phyloP scores from a whole-genome alignment of 1,284 basidiomycete genomes.

The Malassezia psittaci region DNA sequence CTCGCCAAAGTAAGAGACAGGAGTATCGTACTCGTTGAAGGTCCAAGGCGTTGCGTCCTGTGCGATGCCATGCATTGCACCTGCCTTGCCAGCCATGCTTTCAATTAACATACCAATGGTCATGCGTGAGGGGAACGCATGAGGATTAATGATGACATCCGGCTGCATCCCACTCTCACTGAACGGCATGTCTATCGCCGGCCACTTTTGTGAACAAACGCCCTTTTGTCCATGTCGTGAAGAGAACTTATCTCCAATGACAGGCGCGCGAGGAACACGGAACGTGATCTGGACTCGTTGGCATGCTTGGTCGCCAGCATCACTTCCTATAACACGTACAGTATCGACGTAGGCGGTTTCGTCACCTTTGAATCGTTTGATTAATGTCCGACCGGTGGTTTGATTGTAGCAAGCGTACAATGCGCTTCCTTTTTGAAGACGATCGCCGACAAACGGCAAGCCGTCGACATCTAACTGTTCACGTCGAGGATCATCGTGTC shows the following conservation, averaged over 20 bases:
- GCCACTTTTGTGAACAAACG: constrained; percentile 99
- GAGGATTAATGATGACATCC: constrained; percentile 98
- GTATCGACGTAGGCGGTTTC: constrained; percentile 83
- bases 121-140: constrained; percentile 99
- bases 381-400: constrained; percentile 67
- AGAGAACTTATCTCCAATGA: constrained; percentile 98
- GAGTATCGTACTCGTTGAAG: constrained; percentile 90
- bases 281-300: constrained; percentile 91
- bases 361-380: constrained; percentile 95
- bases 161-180: constrained; percentile 97
- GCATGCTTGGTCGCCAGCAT: constrained; percentile 73
- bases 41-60: constrained; percentile 78
- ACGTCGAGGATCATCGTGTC: constrained; percentile 24
- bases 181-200: constrained; percentile 96
- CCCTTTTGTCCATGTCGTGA: constrained; percentile 98
- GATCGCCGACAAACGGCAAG: constrained; percentile 66
- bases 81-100: constrained; percentile 95
- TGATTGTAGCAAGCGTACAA: constrained; percentile 72
- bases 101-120: constrained; percentile 99
- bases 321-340: constrained; percentile 78
- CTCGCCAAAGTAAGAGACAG: constrained; percentile 91
- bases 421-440: constrained; percentile 65
- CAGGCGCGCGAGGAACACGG: constrained; percentile 83
- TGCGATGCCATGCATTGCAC: constrained; percentile 92
- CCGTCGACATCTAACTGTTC: constrained; percentile 74